These are phyloP conservation scores for Spencermartinsiella europaea DNA, from an alignment of 805 yeast genomes.

Conservation along the genomic window DNA sequence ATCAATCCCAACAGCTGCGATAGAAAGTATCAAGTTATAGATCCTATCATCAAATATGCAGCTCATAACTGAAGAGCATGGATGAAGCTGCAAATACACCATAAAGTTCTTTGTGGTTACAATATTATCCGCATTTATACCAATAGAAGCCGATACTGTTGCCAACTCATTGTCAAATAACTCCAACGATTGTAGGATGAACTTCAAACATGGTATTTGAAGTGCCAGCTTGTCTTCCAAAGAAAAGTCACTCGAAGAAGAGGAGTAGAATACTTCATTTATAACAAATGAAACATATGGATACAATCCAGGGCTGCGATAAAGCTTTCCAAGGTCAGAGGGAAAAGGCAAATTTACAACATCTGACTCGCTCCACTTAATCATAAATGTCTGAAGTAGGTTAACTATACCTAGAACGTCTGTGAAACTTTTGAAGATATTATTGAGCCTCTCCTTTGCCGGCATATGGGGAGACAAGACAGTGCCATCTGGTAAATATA, in stretches of 20 bases:
- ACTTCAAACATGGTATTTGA: conserved; percentile 49
- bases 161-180: conserved; percentile 48
- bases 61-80: conserved; percentile 61
- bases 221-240: conserved; percentile 39
- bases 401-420: conserved; percentile 59
- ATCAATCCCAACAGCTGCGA: conserved; percentile 59
- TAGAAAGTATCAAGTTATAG: conserved; percentile 49
- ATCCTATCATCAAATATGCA: conserved; percentile 57
- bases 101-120: conserved; percentile 42
- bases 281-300: conserved; percentile 73
- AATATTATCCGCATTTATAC: conserved; percentile 46
- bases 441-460: conserved; percentile 41
- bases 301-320: conserved; percentile 66
- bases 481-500: conserved; percentile 28
- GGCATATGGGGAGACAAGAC: conserved; percentile 28
- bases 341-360: conserved; percentile 56
- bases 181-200: conserved; percentile 44
- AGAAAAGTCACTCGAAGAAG: conserved; percentile 33
- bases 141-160: conserved; percentile 46
- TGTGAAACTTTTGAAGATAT: conserved; percentile 45
- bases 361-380: conserved; percentile 23
- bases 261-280: conserved; percentile 54
- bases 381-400: conserved; percentile 43
- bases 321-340: conserved; percentile 51
- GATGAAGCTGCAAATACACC: conserved; percentile 57